Evolutionary conservation across 225 moss, liverwort and hornwort genomes (phyloP), one percentile per base, ranked within the genome.

Genomic region (Pseudisothecium myosuroides): DNA sequence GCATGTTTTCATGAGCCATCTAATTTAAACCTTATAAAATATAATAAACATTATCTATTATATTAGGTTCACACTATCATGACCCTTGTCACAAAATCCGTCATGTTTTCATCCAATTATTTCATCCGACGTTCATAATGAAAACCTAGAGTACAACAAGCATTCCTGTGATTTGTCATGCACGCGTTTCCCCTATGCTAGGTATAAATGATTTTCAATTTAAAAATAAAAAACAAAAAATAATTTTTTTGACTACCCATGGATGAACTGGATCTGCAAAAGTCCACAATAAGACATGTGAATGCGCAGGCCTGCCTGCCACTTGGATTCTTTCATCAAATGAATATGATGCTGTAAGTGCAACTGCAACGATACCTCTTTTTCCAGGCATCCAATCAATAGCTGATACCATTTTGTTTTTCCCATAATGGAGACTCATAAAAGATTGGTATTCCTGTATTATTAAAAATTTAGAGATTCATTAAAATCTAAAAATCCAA

Each of bases 341-440:
- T 12, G 97, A 95, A 87, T 93, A 88, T 36, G 96, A 91, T 47
- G 96, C 94, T 54, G 95, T 92, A 47, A 97, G 90, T 58, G 97
- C 98, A 36, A 94, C 94, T 81, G 98, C 98, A 76, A 98, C 77
- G 66, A 97, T 95, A 18, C 95, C 95, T 71, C 89, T 89, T 87
- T 95, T 94, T 22, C 96, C 96, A 61, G 97, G 97, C 98, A 97
- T 98, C 97, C 96, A 98, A 85, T 98, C 98, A 81, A 97, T 93
- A 45, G 97, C 96, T 18, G 97, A 95, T 0, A 98, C 96, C 98
- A 98, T 98, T 86, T 98, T 98, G 47, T 88, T 93, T 78, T 96
- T 96, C 14, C 98, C 95, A 88, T 96, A 97, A 28, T 95, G 92
- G 34, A 97, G 94, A 80, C 96, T 96, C 82, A 93, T 95, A 69